Percentiles rank a stretch among this genome's conserved stretches.
Conservation (phyloP, 1,284 basidiomycete genomes). For the Rhodotorula sp. region DNA sequence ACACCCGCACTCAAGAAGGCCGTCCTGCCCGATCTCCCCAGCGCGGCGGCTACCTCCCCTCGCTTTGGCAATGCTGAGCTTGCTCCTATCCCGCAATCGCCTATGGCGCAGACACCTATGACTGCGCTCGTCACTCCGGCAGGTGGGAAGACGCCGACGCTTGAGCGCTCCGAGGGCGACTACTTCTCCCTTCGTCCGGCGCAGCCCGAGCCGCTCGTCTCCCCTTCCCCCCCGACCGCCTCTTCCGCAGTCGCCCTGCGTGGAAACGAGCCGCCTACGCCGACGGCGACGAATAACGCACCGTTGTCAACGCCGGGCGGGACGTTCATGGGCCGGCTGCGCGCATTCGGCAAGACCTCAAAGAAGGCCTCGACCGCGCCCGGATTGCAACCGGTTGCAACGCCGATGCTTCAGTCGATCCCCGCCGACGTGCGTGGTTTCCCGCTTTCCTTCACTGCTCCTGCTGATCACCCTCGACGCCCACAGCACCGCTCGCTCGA, state of each 20-base stretch:
- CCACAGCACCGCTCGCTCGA: slow-evolving; percentile 21
- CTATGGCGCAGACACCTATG: not conserved
- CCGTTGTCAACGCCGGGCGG: slow-evolving; percentile 21
- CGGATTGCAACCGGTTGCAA: slow-evolving; percentile 20
- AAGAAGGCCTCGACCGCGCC: slow-evolving; percentile 30
- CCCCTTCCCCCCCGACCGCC: not conserved
- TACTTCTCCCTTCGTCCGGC: slow-evolving; percentile 38
- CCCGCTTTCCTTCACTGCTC: not conserved
- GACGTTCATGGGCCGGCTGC: slow-evolving; percentile 37
- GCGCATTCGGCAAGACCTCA: slow-evolving; percentile 37
- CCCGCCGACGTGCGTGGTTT: slow-evolving; percentile 14
- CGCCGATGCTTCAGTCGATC: not conserved
- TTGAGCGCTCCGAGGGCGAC: slow-evolving; percentile 32
- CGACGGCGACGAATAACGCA: not conserved
- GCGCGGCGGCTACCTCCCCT: slow-evolving; percentile 11
- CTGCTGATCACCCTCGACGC: not conserved
- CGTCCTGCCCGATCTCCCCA: slow-evolving; percentile 51
- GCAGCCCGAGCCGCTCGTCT: slow-evolving; percentile 3
- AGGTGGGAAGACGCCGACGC: slow-evolving; percentile 30
- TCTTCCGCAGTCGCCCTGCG: slow-evolving; percentile 3
- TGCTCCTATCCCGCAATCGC: slow-evolving; percentile 33
- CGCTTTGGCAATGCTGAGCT: slow-evolving; percentile 21
- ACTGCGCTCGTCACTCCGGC: not conserved
- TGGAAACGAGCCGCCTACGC: not conserved
- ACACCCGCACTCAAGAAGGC: slow-evolving; percentile 65